phyloP scores from a whole-genome alignment of 2,329 filamentous ascomycete genomes.

The Fusarium zealandicum region DNA sequence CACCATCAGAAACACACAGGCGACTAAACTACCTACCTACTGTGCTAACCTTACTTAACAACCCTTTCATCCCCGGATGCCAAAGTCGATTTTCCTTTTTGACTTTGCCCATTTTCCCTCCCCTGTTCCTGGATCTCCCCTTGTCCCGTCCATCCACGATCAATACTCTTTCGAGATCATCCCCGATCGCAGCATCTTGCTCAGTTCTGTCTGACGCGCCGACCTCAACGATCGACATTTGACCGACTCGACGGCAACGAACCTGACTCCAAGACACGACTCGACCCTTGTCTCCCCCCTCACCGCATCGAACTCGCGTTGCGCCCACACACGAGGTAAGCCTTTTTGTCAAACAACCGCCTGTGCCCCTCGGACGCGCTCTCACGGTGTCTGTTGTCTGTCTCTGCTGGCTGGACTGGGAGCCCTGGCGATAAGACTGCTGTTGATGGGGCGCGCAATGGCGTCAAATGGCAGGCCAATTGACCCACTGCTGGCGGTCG shows the following conservation, averaged over 20 bases:
- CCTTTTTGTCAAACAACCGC: slow-evolving; percentile 3
- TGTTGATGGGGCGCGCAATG: slow-evolving; percentile 19
- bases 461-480: slow-evolving; percentile 21
- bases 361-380: too few species aligned
- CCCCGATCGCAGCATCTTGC: background rate
- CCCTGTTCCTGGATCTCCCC: background rate
- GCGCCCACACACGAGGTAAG: slow-evolving; percentile 22
- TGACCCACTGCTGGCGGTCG: slow-evolving; percentile 20
- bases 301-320: slow-evolving; percentile 7
- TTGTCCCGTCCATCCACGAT: slow-evolving; percentile 1
- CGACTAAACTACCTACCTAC: slow-evolving; percentile 26
- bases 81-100: slow-evolving; percentile 12
- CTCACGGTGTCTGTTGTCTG: background rate
- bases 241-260: slow-evolving; percentile 13
- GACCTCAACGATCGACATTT: slow-evolving; percentile 25
- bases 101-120: slow-evolving; percentile 20
- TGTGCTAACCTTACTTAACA: too few species aligned
- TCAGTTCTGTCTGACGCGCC: background rate
- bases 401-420: background rate
- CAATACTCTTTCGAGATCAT: background rate
- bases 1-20: slow-evolving; percentile 8
- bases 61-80: slow-evolving; percentile 18
- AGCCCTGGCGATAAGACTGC: slow-evolving; percentile 4
- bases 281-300: slow-evolving; percentile 8
- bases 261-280: slow-evolving; percentile 19